Evolutionary conservation across 108 stramenopile genomes (phyloP).

Genomic region (Heterococcus sp.): DNA sequence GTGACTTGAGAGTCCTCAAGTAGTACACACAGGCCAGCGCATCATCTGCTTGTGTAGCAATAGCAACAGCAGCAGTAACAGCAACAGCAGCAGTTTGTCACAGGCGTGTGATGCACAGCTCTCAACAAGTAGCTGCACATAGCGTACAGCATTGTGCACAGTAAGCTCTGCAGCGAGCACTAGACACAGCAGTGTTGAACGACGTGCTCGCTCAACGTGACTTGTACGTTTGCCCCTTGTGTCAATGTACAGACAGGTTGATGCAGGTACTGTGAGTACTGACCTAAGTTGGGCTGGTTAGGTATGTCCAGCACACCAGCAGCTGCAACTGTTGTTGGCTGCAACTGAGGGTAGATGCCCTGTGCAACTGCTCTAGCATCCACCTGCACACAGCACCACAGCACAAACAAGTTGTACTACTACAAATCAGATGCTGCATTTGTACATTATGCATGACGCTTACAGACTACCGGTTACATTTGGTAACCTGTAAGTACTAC

Average conservation of each 20-base stretch:
- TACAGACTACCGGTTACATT: too few species aligned
- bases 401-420: neutral
- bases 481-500: too few species aligned
- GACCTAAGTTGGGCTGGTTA: neutral
- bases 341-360: neutral
- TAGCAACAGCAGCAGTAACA: neutral
- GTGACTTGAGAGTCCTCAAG: slow-evolving; percentile 21
- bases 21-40: slow-evolving; percentile 36
- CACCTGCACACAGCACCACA: neutral
- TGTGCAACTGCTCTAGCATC: neutral
- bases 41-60: slow-evolving; percentile 14
- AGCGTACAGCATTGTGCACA: slow-evolving; percentile 11
- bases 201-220: neutral
- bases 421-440: too few species aligned
- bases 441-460: too few species aligned
- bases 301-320: neutral
- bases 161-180: neutral
- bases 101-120: neutral
- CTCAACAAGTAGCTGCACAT: neutral
- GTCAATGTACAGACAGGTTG: too few species aligned
- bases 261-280: neutral
- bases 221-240: neutral
- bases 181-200: neutral
- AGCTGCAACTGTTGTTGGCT: neutral
- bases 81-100: neutral